These are phyloP conservation scores for Skeletonema grethae DNA, from an alignment of 108 stramenopile species.

Conservation along the genomic window DNA sequence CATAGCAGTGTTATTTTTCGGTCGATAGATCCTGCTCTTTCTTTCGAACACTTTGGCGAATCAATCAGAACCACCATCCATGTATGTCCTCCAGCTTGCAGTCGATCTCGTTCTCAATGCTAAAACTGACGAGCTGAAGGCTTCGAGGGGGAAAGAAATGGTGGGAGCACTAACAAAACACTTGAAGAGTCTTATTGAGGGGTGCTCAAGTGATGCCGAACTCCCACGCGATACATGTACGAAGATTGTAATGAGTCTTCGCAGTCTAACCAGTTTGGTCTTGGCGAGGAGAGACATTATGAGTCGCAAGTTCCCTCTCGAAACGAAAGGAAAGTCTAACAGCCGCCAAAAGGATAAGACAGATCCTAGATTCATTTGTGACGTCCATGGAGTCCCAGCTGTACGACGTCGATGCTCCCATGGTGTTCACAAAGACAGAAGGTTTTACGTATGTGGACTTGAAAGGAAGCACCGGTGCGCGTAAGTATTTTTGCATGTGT, in stretches of 20 bases:
- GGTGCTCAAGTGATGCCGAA: conserved; percentile 12
- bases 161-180: conserved; percentile 21
- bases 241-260: conserved; percentile 31
- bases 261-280: conserved; percentile 33
- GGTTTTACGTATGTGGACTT: conserved; percentile 87
- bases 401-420: conserved; percentile 66
- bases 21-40: background rate
- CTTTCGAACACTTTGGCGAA: background rate
- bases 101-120: conserved; percentile 37
- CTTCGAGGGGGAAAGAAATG: conserved; percentile 40
- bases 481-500: conserved; percentile 56
- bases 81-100: conserved; percentile 30
- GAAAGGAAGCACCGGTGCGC: conserved; percentile 67
- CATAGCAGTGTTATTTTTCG: background rate
- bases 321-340: conserved; percentile 15
- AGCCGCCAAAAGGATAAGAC: conserved; percentile 47
- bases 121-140: conserved; percentile 28
- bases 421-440: conserved; percentile 71
- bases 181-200: conserved; percentile 15
- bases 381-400: conserved; percentile 71
- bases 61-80: conserved; percentile 12
- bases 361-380: conserved; percentile 66
- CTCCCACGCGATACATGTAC: conserved; percentile 1
- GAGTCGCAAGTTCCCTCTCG: conserved; percentile 5
- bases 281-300: conserved; percentile 30